Evolutionary conservation across 148 eudicot species (phyloP), one percentile per base, ranked within the genome.

Genomic region (Vaccinium myrtillus): DNA sequence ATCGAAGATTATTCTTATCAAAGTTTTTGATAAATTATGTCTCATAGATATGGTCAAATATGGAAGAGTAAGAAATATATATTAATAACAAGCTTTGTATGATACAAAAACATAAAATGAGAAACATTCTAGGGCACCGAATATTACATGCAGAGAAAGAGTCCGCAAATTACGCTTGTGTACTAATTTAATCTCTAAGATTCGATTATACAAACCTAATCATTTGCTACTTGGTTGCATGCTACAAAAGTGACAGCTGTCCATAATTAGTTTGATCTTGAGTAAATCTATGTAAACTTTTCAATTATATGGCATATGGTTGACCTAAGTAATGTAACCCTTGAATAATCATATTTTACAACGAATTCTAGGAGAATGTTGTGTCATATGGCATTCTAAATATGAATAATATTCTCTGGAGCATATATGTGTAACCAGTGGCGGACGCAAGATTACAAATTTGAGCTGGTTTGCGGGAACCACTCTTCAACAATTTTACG

Each of bases 151-250:
- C 69, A 63, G 73, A 80, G 71, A 58, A 39, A n/a, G 73, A 32
- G 82, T n/a, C 71, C 32, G 14, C 2, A 81, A 61, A 16, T 81
- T 46, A 12, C 75, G 73, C 25, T 30, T 11, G 36, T 27, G 27
- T 32, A 69, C 43, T 69, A 12, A 14, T 21, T 30, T 69, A 25
- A 27, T 27, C 4, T 51, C 11, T 51, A 9, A 51, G 9, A 51
- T 51, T 51, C 12, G 12, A 51, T 51, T n/a, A 53, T 8, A 27
- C 36, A 69, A 81, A 21, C 18, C 83, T 69, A 82, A 69, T 82
- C 59, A 82, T 82, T 82, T 49, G 61, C 23, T 27, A 82, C 83
- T 50, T 69, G 21, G 77, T 82, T 82, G 83, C 77, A 69, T 82
- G 83, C 23, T 56, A 14, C 59, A 54, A 78, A 78, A 78, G 81